Conservation (phyloP, 495 filamentous ascomycete genomes). For the Lophiotrema nucula region DNA sequence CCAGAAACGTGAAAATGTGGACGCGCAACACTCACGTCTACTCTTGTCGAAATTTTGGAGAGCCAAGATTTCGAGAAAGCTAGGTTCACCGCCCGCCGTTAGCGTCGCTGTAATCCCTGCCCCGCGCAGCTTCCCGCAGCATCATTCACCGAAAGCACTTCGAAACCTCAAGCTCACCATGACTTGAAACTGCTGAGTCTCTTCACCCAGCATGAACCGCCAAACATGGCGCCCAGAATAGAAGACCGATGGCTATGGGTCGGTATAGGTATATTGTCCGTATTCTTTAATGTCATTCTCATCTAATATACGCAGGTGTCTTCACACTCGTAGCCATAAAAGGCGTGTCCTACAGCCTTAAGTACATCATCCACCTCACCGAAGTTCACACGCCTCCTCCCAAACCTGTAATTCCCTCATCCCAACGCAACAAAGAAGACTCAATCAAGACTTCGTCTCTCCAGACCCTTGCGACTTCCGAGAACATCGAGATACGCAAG, state of each 20-base stretch:
- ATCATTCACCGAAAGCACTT: background rate
- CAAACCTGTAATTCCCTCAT: background rate
- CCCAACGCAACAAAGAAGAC: conserved; percentile 4
- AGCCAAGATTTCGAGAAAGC: conserved; percentile 18
- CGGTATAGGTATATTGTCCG: conserved; percentile 31
- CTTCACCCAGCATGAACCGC: conserved; percentile 10
- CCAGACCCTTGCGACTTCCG: conserved; percentile 34
- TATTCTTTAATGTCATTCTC: background rate
- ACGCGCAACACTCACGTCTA: background rate
- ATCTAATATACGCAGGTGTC: conserved; percentile 18
- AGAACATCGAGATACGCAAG: conserved; percentile 38
- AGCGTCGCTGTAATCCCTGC: background rate
- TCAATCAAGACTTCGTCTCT: conserved; percentile 37
- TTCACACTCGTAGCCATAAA: conserved; percentile 36
- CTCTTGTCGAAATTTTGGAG: conserved; percentile 17
- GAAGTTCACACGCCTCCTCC: conserved; percentile 9
- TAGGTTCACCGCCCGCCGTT: conserved; percentile 16
- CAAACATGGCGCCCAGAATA: conserved; percentile 33
- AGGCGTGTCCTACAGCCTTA: conserved; percentile 32
- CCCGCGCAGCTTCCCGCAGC: background rate
- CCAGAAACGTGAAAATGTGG: no score
- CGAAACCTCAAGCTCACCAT: background rate
- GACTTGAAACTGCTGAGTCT: background rate
- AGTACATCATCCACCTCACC: conserved; percentile 31
- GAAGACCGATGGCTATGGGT: conserved; percentile 44